These are phyloP conservation scores for Dryas integrifolia DNA, from an alignment of 331 rosid genomes.

Conservation along the genomic window DNA sequence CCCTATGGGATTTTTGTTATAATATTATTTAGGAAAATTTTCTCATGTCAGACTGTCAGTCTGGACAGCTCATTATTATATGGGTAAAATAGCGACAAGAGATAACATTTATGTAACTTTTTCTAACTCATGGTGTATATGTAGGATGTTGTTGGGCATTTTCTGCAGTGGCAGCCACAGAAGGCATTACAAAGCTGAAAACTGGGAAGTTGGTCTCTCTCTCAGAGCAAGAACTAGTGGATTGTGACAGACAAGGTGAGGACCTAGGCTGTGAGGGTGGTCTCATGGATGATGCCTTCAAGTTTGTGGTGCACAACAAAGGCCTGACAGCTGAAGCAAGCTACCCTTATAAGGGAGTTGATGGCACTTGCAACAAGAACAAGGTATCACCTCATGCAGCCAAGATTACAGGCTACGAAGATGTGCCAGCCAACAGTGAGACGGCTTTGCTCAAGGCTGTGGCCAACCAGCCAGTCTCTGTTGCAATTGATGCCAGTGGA, in stretches of 20 bases:
- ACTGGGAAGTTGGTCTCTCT: constrained; percentile 35
- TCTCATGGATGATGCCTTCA: constrained; percentile 33
- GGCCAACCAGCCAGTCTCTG: constrained; percentile 42
- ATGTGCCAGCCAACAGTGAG: constrained; percentile 36
- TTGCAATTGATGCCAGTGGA: constrained; percentile 29
- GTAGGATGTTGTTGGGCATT: constrained; percentile 48
- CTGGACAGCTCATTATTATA: no score
- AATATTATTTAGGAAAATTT: no score
- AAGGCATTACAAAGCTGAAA: constrained; percentile 34
- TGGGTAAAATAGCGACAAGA: no score
- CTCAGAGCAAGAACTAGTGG: constrained; percentile 45
- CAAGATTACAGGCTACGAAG: constrained; percentile 30
- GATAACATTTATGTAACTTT: no score
- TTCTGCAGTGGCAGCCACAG: constrained; percentile 36
- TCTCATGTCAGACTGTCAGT: no score
- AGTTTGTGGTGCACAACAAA: constrained; percentile 24
- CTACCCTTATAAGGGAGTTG: constrained; percentile 34
- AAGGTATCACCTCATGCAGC: neutral
- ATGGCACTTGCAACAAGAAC: constrained; percentile 24
- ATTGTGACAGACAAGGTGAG: constrained; percentile 30
- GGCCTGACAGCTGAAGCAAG: constrained; percentile 31
- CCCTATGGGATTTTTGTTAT: neutral
- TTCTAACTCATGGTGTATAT: neutral
- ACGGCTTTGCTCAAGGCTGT: constrained; percentile 37
- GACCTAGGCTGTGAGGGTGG: constrained; percentile 45